phyloP scores from a whole-genome alignment of 371 early-diverging fungal genomes.

The Circinella minor region DNA sequence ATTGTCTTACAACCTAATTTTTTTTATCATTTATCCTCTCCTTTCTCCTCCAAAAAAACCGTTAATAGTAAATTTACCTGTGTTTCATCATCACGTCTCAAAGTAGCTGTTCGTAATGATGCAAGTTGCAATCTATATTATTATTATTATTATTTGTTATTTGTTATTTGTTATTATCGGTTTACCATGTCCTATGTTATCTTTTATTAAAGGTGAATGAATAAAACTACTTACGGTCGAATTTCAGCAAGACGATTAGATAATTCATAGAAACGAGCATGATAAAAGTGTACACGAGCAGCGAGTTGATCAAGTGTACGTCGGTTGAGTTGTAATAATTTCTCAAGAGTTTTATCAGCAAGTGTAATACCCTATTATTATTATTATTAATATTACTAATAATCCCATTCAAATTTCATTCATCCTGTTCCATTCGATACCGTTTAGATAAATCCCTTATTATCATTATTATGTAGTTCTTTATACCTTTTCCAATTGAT shows the following conservation, averaged over 20 bases:
- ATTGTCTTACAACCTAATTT: too few relatives aligned
- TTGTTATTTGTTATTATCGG: too few relatives aligned
- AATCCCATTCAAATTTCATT: too few relatives aligned
- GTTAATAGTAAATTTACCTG: constrained; percentile 32
- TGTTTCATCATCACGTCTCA: constrained; percentile 86
- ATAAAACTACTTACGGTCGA: constrained; percentile 62
- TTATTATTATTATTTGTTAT: not conserved
- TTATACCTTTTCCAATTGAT: constrained; percentile 69
- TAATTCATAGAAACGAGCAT: constrained; percentile 87
- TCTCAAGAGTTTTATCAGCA: constrained; percentile 65
- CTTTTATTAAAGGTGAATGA: not conserved
- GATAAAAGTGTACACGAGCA: constrained; percentile 92
- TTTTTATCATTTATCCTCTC: too few relatives aligned
- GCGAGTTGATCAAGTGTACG: constrained; percentile 90
- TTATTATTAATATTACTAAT: not conserved
- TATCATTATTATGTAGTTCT: too few relatives aligned
- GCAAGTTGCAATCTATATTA: constrained; percentile 69
- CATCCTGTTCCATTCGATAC: not conserved
- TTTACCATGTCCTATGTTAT: not conserved
- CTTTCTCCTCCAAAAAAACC: too few relatives aligned
- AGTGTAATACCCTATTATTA: constrained; percentile 67
- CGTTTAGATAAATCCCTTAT: not conserved
- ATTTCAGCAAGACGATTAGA: constrained; percentile 72
- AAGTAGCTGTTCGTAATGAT: constrained; percentile 89
- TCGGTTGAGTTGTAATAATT: constrained; percentile 74